phyloP scores from a whole-genome alignment of 192 early-diverging fungal species.

The Coemansia brasiliensis region DNA sequence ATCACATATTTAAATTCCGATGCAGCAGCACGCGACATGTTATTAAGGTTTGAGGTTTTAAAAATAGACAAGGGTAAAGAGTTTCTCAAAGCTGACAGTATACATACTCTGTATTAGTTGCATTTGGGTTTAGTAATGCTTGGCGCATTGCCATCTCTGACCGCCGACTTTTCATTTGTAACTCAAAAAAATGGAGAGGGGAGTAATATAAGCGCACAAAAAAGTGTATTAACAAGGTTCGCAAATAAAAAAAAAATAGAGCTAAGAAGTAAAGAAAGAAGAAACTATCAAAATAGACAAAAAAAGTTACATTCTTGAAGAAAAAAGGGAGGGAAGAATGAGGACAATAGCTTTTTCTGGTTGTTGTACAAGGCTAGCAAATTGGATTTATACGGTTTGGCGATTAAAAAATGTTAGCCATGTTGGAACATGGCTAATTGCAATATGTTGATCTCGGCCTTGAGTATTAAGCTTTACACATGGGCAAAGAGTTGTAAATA shows the following conservation, averaged over 20 bases:
- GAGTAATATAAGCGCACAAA: background rate
- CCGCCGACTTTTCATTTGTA: constrained; percentile 31
- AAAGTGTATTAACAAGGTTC: background rate
- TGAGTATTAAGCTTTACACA: no score
- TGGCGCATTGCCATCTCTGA: constrained; percentile 55
- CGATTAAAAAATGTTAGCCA: background rate
- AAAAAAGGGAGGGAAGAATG: background rate
- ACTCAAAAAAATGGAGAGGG: no score
- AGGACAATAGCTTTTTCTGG: no score
- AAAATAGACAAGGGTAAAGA: background rate
- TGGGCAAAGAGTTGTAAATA: no score
- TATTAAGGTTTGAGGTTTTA: no score
- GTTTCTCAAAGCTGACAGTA: background rate
- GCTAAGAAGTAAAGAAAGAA: background rate
- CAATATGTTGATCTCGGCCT: no score
- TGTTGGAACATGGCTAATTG: no score
- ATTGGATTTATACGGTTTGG: background rate
- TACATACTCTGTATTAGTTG: constrained; percentile 41
- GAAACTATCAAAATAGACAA: background rate
- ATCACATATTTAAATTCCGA: no score
- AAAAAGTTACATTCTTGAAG: background rate
- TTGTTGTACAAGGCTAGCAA: no score
- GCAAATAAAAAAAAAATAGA: background rate
- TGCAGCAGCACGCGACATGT: no score
- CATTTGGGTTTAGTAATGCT: constrained; percentile 43